Evolutionary conservation across 352 stramenopile genomes (phyloP).

Genomic region (Pythium aristosporum): DNA sequence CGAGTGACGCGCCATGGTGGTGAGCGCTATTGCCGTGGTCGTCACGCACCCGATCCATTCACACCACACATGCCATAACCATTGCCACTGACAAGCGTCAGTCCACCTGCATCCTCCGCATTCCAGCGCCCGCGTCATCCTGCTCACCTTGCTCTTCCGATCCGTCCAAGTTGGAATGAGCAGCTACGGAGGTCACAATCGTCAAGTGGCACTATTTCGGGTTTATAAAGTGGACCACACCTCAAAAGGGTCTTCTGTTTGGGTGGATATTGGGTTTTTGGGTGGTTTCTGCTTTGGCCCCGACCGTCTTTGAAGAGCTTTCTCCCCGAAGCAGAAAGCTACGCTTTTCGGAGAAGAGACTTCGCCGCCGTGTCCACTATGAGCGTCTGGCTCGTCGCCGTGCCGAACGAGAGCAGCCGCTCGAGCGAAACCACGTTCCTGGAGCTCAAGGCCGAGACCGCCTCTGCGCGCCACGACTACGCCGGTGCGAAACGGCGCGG

Average conservation of each 20-base stretch:
- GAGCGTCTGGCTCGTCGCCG: slow-evolving; percentile 78
- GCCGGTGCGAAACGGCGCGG: slow-evolving; percentile 36
- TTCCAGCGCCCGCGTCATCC: not conserved
- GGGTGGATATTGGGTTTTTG: not conserved
- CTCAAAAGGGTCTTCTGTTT: not conserved
- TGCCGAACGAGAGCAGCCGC: slow-evolving; percentile 81
- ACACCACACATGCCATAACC: not conserved
- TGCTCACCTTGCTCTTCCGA: slow-evolving; percentile 1
- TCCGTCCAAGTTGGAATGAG: not conserved
- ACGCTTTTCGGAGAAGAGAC: slow-evolving; percentile 14
- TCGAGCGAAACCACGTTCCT: slow-evolving; percentile 85
- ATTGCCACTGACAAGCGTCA: slow-evolving; percentile 17
- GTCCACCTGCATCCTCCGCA: not conserved
- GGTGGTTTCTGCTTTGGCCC: slow-evolving; percentile 4
- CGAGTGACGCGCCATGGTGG: slow-evolving; percentile 8
- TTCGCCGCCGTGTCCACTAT: slow-evolving; percentile 11
- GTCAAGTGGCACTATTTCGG: not conserved
- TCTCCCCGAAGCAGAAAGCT: slow-evolving; percentile 18
- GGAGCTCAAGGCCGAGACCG: slow-evolving; percentile 83
- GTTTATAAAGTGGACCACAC: slow-evolving; percentile 7
- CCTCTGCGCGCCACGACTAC: slow-evolving; percentile 80
- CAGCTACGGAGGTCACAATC: not conserved
- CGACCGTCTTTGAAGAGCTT: slow-evolving; percentile 25
- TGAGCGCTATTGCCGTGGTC: not conserved
- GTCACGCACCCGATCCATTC: not conserved